Percentiles rank a stretch among this genome's conserved stretches.
Evolutionary conservation across 352 stramenopile species (phyloP).

Genomic region (Phytophthora europaea): DNA sequence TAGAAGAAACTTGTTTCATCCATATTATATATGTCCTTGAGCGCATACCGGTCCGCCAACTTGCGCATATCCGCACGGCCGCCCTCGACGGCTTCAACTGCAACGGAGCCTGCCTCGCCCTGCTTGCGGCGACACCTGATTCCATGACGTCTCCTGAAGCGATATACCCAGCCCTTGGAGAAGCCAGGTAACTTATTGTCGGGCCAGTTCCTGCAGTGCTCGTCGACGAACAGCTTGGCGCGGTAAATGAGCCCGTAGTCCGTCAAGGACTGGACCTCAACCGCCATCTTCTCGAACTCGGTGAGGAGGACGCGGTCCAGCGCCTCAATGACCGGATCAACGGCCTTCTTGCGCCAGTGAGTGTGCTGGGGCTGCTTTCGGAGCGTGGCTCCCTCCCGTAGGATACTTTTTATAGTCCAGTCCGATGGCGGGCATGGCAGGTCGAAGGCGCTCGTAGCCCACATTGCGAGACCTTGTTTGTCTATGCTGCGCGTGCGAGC

Average conservation of each 20-base stretch:
- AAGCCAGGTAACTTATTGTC: neutral
- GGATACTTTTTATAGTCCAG: neutral
- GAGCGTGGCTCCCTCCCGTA: neutral
- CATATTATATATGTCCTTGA: neutral
- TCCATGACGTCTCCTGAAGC: neutral
- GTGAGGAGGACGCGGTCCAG: neutral
- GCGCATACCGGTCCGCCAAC: neutral
- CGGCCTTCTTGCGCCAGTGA: neutral
- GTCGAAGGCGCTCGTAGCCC: neutral
- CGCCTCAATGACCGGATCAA: neutral
- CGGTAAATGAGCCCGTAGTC: neutral
- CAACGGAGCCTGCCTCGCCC: neutral
- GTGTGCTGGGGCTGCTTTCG: neutral
- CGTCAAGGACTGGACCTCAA: neutral
- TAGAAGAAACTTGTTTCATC: neutral
- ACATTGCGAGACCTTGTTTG: neutral
- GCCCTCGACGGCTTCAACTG: neutral
- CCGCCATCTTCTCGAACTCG: neutral
- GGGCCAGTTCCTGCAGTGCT: neutral
- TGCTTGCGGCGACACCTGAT: neutral
- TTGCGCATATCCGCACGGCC: neutral
- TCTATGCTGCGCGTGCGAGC: too few species aligned
- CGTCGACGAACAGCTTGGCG: neutral
- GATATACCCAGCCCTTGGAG: neutral
- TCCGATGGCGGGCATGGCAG: neutral